Evolutionary conservation across 2,329 filamentous ascomycete genomes (phyloP).

Genomic region (Tothia fuscella): DNA sequence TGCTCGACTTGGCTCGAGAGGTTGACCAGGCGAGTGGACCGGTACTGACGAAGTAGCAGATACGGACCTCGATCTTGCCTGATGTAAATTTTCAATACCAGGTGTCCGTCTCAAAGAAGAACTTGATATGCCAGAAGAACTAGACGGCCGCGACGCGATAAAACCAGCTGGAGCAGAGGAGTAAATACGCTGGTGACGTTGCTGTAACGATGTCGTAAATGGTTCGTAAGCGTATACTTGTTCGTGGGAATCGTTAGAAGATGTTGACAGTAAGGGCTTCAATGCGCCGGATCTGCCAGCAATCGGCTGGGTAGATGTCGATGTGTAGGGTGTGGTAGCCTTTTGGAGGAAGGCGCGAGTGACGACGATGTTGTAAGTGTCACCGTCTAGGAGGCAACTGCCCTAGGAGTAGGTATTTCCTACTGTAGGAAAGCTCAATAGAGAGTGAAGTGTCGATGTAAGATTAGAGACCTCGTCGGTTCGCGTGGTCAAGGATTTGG

Average conservation of each 20-base stretch:
- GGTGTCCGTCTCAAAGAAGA: conserved; percentile 43
- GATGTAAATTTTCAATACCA: conserved; percentile 33
- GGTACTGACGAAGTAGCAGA: conserved; percentile 31
- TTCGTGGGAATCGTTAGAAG: conserved; percentile 27
- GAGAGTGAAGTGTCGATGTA: no score
- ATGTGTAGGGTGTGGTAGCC: no score
- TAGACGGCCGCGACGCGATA: conserved; percentile 36
- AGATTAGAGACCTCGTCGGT: no score
- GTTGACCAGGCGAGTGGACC: no score
- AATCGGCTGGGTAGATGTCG: neutral
- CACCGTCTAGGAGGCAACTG: no score
- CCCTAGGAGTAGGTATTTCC: no score
- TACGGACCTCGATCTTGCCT: conserved; percentile 27
- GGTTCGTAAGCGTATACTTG: conserved; percentile 22
- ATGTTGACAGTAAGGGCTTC: conserved; percentile 5
- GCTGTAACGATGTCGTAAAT: conserved; percentile 28
- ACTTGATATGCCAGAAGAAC: conserved; percentile 37
- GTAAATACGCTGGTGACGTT: conserved; percentile 30
- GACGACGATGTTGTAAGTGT: no score
- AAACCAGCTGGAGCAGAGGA: conserved; percentile 21
- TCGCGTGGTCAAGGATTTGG: no score
- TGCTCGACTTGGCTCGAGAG: conserved; percentile 16
- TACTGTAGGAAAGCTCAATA: no score
- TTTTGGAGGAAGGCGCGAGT: no score
- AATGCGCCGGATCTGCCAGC: conserved; percentile 5